Evolutionary conservation across 2,329 filamentous ascomycete species (phyloP).

Genomic region (Chaetomiaceae sp.): DNA sequence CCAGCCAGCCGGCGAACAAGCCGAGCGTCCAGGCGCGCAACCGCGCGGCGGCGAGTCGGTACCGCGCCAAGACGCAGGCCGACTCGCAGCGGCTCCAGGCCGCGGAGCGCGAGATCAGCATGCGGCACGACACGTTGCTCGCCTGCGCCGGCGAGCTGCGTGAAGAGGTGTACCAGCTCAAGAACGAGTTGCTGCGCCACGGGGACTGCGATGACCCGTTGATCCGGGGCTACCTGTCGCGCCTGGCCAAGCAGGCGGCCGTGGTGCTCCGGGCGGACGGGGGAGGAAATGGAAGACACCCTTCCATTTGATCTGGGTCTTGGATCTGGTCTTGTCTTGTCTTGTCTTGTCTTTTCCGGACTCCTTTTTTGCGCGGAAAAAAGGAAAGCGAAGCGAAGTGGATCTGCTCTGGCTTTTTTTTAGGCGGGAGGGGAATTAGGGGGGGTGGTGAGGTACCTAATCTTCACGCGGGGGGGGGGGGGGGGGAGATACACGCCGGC

Average conservation of each 20-base stretch:
- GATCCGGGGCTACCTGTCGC: constrained; percentile 29
- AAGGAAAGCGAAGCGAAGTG: too few species aligned
- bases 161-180: constrained; percentile 32
- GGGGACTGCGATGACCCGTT: constrained; percentile 27
- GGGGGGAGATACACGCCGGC: too few species aligned
- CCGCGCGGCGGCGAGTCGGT: constrained; percentile 31
- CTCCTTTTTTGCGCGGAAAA: too few species aligned
- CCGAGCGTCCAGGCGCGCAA: constrained; percentile 19
- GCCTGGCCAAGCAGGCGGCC: constrained; percentile 18
- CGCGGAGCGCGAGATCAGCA: constrained; percentile 20
- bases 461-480: too few species aligned
- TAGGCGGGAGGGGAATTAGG: too few species aligned
- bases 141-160: constrained; percentile 23
- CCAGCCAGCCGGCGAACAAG: background rate
- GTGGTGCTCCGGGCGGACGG: background rate
- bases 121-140: constrained; percentile 21
- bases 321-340: too few species aligned
- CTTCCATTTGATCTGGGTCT: too few species aligned
- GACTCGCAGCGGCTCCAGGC: constrained; percentile 27
- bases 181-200: constrained; percentile 30
- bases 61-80: constrained; percentile 31
- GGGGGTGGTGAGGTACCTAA: too few species aligned
- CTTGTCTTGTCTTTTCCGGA: too few species aligned
- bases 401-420: too few species aligned
- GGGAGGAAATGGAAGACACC: background rate